Evolutionary conservation across 163 green algal genomes (phyloP).

Genomic region (Chlamydomonas reinhardtii): DNA sequence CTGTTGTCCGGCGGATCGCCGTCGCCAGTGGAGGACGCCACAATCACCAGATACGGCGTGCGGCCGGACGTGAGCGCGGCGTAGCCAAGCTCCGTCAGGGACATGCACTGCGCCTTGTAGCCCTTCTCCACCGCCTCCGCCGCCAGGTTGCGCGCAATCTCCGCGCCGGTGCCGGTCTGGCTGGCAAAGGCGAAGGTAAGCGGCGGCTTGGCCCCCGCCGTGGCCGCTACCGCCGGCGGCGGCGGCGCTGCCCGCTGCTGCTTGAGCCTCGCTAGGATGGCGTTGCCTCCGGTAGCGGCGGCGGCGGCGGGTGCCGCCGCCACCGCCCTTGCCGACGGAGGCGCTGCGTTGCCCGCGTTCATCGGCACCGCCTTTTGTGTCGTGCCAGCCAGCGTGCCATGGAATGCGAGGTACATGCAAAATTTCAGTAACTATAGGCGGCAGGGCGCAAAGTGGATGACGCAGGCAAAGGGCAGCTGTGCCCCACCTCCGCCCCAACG

Average conservation of each 20-base stretch:
- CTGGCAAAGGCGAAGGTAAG: conserved; percentile 82
- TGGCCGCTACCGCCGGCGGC: too few species aligned
- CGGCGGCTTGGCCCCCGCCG: not conserved
- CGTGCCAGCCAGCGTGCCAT: too few species aligned
- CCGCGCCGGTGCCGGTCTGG: conserved; percentile 92
- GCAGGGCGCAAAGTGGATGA: too few species aligned
- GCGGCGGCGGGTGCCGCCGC: not conserved
- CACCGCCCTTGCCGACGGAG: not conserved
- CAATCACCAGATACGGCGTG: conserved; percentile 80
- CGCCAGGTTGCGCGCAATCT: conserved; percentile 93
- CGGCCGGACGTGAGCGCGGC: conserved; percentile 67
- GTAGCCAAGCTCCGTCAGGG: conserved; percentile 90
- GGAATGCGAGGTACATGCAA: too few species aligned
- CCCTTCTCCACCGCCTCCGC: conserved; percentile 78
- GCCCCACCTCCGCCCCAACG: too few species aligned
- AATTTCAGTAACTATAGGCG: too few species aligned
- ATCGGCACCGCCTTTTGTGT: too few species aligned
- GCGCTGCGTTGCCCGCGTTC: too few species aligned
- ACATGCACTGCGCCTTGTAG: conserved; percentile 73
- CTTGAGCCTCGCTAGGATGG: conserved; percentile 20
- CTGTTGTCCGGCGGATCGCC: conserved; percentile 95
- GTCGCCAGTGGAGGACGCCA: conserved; percentile 92
- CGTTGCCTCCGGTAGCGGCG: conserved; percentile 18
- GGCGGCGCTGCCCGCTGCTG: not conserved
- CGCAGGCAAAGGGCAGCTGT: too few species aligned